A percentile compares a stretch with the other conserved stretches of the same genome.
phyloP scores from a whole-genome alignment of 805 yeast genomes.

The Tetrapisispora phaffii region DNA sequence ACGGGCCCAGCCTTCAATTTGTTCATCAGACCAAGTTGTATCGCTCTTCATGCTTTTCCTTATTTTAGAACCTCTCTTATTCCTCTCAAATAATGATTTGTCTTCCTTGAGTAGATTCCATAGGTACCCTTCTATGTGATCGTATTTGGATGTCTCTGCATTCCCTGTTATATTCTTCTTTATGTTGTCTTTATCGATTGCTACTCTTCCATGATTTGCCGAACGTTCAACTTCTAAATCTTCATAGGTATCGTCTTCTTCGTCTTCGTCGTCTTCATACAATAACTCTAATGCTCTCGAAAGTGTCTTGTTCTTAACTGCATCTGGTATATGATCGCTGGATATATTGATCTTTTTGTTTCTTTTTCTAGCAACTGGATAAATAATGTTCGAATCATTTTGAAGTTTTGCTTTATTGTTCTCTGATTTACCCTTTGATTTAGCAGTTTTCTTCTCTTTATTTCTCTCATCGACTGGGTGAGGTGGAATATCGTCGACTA shows the following conservation, averaged over 20 bases:
- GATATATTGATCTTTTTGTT: conserved; percentile 3
- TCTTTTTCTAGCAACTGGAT: conserved; percentile 2
- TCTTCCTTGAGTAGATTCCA: conserved; percentile 48
- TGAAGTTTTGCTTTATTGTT: conserved; percentile 3
- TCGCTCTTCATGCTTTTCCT: conserved; percentile 43
- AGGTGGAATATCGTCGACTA: conserved; percentile 27
- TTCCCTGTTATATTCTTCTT: conserved; percentile 9
- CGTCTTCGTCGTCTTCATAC: conserved; percentile 74
- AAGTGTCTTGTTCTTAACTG: conserved; percentile 47
- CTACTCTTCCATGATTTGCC: conserved; percentile 1
- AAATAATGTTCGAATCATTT: conserved; percentile 4
- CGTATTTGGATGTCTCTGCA: conserved; percentile 24
- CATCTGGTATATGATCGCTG: conserved; percentile 32
- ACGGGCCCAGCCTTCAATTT: conserved; percentile 86
- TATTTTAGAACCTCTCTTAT: conserved; percentile 39
- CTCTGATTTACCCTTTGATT: background rate
- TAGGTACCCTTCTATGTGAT: conserved; percentile 42
- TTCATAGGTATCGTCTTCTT: conserved; percentile 69
- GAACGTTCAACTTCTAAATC: conserved; percentile 33
- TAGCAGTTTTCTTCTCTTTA: conserved; percentile 2
- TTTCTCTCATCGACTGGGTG: conserved; percentile 3
- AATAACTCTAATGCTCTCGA: conserved; percentile 51
- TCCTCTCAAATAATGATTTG: conserved; percentile 38
- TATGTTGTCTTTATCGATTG: conserved; percentile 4
- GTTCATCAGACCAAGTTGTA: conserved; percentile 76